A percentile compares a stretch with the other conserved stretches of the same genome.
phyloP scores from a whole-genome alignment of 2,329 filamentous ascomycete genomes.

The Aspergillus candidus region DNA sequence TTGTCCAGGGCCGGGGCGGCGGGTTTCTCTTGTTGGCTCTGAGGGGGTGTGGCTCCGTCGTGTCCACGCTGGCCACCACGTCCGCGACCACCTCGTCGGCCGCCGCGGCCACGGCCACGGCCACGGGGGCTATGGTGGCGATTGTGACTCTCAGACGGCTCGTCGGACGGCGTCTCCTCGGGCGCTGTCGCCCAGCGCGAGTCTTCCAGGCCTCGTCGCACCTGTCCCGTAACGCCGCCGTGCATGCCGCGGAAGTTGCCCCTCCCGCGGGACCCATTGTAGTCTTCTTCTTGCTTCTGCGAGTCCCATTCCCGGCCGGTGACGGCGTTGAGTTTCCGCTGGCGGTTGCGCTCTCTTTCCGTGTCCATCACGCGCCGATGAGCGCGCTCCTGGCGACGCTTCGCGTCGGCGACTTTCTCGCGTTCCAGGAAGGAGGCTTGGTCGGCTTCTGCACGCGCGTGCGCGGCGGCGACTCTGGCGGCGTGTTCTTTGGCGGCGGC shows the following conservation, averaged over 20 bases:
- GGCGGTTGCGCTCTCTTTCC: conserved; percentile 56
- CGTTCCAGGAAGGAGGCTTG: conserved; percentile 57
- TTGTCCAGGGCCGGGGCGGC: conserved; percentile 21
- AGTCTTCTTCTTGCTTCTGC: conserved; percentile 55
- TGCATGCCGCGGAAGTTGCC: conserved; percentile 47
- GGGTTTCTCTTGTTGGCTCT: conserved; percentile 6
- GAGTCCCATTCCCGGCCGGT: conserved; percentile 58
- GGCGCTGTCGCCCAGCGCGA: conserved; percentile 4
- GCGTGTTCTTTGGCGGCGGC: conserved; percentile 58
- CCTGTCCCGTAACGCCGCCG: conserved; percentile 42
- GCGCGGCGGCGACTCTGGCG: conserved; percentile 52
- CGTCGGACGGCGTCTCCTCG: conserved; percentile 1
- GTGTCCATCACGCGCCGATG: conserved; percentile 56
- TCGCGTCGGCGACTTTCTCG: conserved; percentile 54
- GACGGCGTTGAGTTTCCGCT: conserved; percentile 53
- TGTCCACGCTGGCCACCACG: conserved; percentile 19
- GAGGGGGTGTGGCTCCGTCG: conserved; percentile 18
- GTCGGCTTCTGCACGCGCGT: conserved; percentile 63
- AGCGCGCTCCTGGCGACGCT: conserved; percentile 46
- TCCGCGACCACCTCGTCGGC: conserved; percentile 26
- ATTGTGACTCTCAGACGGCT: conserved; percentile 4
- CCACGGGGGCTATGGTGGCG: conserved; percentile 22
- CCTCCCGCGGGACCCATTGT: conserved; percentile 33
- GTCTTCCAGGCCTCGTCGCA: conserved; percentile 26
- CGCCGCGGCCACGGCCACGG: conserved; percentile 26